Base-by-base conservation (phyloP, 1,139 yeast genomes). In the Taphrina populina region DNA sequence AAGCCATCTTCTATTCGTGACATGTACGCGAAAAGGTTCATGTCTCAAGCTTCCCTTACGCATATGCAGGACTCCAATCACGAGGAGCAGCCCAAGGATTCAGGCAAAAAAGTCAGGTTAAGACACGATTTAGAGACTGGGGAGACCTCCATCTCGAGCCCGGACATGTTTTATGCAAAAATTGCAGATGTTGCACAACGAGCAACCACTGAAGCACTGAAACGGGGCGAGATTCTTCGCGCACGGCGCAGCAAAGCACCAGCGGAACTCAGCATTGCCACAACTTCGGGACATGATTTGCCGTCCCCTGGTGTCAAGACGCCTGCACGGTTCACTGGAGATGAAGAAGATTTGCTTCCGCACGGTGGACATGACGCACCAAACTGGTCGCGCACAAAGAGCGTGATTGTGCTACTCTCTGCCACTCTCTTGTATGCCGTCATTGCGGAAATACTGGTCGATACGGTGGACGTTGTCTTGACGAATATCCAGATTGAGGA, bases 331-430 rank as follows among this genome's bases (percentile, higher is more conserved):
- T n/a, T n/a, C n/a, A n/a, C n/a, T n/a, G n/a, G n/a, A n/a, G 20
- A n/a, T 2, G 60, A 63, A 20, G 71, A 67, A 4, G 73, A 66
- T 4, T 72, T 67, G 2, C 72, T 68, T 20, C 72, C 67, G 37
- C 71, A 70, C 8, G 84, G 86, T 3, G 95, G 95, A 0, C 98
- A 92, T 64, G 97, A 90, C 69, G 95, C 96, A 0, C 97, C 98
- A 39, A 92, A 92, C 67, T 92, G 99, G 99, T 84, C 95, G 10
- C 76, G 94, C 64, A 73, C 76, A 15, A 90, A 90, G 69, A 86
- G 96, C 3, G 79, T 95, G 0, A 78, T 84, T n/a, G 90, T 92
- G 45, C 74, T 92, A 52, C 73, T 92, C 11, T 79, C 85, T 2
- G 95, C 98, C 0, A 92, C 98, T 0, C 63, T 90, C 10, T 71